Conservation (phyloP, 305 asterid species). For the Fraxinus platypoda region DNA sequence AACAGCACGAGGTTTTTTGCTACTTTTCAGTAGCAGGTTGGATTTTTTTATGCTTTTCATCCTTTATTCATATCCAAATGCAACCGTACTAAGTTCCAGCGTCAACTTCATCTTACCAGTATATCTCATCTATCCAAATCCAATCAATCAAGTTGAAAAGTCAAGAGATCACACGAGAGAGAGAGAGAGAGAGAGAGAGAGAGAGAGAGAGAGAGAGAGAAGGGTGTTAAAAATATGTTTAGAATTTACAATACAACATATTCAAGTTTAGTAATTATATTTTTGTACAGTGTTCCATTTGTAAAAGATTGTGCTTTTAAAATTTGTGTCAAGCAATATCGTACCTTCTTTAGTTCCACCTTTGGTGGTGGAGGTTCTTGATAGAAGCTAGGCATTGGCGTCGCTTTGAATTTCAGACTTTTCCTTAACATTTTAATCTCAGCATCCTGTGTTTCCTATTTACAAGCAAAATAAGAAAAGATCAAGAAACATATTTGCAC, state of each 20-base stretch:
- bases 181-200: not conserved
- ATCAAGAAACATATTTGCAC: constrained; percentile 10
- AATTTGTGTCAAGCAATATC: constrained; percentile 2
- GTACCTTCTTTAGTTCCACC: constrained; percentile 86
- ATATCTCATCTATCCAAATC: not conserved
- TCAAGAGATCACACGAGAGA: not conserved
- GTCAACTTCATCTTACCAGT: not conserved
- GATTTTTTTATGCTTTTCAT: not conserved
- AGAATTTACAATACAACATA: not conserved
- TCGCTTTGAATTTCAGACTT: constrained; percentile 83
- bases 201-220: not conserved
- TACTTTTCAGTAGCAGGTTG: not conserved
- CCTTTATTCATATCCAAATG: not conserved
- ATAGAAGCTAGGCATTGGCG: constrained; percentile 96
- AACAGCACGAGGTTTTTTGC: not conserved
- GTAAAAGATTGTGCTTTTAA: not conserved
- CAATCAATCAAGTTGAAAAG: not conserved
- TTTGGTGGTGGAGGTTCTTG: constrained; percentile 94
- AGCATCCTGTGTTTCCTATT: constrained; percentile 83
- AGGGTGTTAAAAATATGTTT: not conserved
- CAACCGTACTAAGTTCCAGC: not conserved
- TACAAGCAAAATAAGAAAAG: constrained; percentile 18
- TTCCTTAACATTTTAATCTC: constrained; percentile 84
- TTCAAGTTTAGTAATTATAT: not conserved
- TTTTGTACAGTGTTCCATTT: not conserved